Percentiles rank a stretch among this genome's conserved stretches.
Evolutionary conservation across 768 basidiomycete species (phyloP).

Genomic region (Amyloporia xantha): DNA sequence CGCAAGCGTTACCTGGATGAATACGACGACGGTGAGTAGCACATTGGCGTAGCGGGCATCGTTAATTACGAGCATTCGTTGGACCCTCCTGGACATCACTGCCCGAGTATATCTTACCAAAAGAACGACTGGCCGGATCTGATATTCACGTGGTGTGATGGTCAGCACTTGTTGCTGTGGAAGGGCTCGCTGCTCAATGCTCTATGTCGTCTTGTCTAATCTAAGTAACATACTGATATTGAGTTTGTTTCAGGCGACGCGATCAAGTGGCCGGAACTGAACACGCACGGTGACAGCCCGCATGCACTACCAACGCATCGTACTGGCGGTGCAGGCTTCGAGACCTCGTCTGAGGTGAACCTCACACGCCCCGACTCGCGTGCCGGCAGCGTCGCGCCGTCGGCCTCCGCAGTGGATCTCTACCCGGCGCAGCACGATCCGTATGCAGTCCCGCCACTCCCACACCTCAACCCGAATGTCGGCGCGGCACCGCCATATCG

Average conservation of each 20-base stretch:
- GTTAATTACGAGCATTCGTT: too few relatives aligned
- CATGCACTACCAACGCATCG: slow-evolving; percentile 56
- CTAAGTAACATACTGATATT: too few relatives aligned
- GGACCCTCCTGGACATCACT: too few relatives aligned
- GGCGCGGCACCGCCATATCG: slow-evolving; percentile 46
- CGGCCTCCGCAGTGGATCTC: slow-evolving; percentile 39
- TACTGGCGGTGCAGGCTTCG: slow-evolving; percentile 69
- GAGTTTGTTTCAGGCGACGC: slow-evolving; percentile 68
- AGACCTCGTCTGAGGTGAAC: slow-evolving; percentile 53
- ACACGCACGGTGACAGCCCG: slow-evolving; percentile 43
- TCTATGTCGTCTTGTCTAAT: too few relatives aligned
- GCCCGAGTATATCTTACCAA: too few relatives aligned
- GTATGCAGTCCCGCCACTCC: slow-evolving; percentile 78
- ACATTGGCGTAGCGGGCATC: too few relatives aligned
- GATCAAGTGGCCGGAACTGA: slow-evolving; percentile 89
- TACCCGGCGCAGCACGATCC: slow-evolving; percentile 46
- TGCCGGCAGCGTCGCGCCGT: slow-evolving; percentile 40
- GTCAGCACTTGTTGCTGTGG: too few relatives aligned
- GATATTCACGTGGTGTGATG: too few relatives aligned
- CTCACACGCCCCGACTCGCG: slow-evolving; percentile 44
- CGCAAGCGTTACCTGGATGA: slow-evolving; percentile 56
- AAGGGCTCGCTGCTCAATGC: too few relatives aligned
- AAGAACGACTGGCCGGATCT: too few relatives aligned
- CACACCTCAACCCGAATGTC: slow-evolving; percentile 66
- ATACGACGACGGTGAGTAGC: slow-evolving; percentile 73